Evolutionary conservation across 2,329 filamentous ascomycete genomes (phyloP).

Genomic region (Fusarium illudens): DNA sequence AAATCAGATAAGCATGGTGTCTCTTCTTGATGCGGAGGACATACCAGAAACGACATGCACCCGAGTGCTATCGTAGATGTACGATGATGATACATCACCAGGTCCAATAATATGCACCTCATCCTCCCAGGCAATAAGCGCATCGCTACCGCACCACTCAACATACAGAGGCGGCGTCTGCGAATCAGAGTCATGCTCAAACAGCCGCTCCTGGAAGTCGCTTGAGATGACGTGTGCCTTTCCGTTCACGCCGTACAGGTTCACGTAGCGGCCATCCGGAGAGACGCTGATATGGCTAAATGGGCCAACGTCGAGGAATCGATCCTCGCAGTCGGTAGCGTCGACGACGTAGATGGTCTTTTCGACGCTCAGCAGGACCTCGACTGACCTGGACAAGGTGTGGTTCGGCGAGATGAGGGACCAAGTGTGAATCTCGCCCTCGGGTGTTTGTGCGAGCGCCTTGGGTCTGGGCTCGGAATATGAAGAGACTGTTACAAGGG

Average conservation of each 20-base stretch:
- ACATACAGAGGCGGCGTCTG: conserved; percentile 86
- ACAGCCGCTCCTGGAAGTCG: conserved; percentile 91
- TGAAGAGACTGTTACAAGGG: conserved; percentile 83
- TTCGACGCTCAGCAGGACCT: conserved; percentile 86
- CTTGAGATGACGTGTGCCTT: conserved; percentile 93
- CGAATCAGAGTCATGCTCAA: conserved; percentile 89
- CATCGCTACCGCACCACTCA: conserved; percentile 96
- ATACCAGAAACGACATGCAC: conserved; percentile 87
- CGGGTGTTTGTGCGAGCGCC: conserved; percentile 77
- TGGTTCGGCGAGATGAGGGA: conserved; percentile 85
- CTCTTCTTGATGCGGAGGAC: accelerated
- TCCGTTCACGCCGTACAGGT: conserved; percentile 85
- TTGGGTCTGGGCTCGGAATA: conserved; percentile 93
- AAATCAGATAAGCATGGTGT: conserved; percentile 8
- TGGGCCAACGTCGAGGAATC: conserved; percentile 88
- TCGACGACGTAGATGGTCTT: conserved; percentile 89
- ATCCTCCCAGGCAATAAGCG: conserved; percentile 96
- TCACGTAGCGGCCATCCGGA: conserved; percentile 87
- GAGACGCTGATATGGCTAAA: conserved; percentile 92
- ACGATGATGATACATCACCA: conserved; percentile 76
- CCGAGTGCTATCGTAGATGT: conserved; percentile 88
- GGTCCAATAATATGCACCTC: conserved; percentile 95
- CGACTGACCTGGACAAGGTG: conserved; percentile 90
- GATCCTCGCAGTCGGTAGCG: conserved; percentile 88
- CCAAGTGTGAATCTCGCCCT: conserved; percentile 87